A percentile compares a stretch with the other conserved stretches of the same genome.
Evolutionary conservation across 2,329 filamentous ascomycete genomes (phyloP).

Genomic region (Talaromyces marneffei): DNA sequence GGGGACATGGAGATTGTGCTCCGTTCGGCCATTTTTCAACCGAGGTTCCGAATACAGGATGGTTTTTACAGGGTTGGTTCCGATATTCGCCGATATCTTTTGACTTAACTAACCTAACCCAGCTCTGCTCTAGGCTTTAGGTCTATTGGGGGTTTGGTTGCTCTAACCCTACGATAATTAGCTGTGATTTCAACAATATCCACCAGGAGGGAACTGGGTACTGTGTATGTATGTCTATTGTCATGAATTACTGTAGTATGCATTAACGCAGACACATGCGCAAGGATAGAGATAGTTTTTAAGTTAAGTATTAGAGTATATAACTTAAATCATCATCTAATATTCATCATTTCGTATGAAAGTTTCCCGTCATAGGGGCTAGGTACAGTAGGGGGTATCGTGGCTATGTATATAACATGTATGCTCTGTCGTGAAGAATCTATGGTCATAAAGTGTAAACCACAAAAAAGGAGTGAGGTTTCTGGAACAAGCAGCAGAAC

Average conservation of each 20-base stretch:
- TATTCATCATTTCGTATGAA: background rate
- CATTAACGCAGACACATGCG: background rate
- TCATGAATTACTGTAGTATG: too few relatives aligned
- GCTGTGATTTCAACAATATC: too few relatives aligned
- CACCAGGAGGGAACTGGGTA: too few relatives aligned
- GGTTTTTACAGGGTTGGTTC: background rate
- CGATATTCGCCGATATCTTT: slow-evolving; percentile 1
- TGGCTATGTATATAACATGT: background rate
- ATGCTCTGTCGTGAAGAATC: background rate
- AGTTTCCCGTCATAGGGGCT: background rate
- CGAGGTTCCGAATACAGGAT: background rate
- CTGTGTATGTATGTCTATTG: too few relatives aligned
- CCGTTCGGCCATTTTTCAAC: background rate
- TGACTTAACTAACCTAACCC: too few relatives aligned
- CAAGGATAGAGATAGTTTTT: background rate
- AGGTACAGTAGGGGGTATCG: background rate
- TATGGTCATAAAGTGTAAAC: background rate
- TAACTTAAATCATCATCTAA: background rate
- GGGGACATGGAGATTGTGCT: background rate
- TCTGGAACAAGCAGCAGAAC: background rate
- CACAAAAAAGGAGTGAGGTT: background rate
- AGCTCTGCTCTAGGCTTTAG: too few relatives aligned
- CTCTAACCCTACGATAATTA: too few relatives aligned
- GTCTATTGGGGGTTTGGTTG: too few relatives aligned
- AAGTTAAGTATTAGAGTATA: background rate